A percentile compares a stretch with the other conserved stretches of the same genome.
These are phyloP conservation scores for Angomonas deanei DNA, from an alignment of 208 protist species.

Conservation along the genomic window DNA sequence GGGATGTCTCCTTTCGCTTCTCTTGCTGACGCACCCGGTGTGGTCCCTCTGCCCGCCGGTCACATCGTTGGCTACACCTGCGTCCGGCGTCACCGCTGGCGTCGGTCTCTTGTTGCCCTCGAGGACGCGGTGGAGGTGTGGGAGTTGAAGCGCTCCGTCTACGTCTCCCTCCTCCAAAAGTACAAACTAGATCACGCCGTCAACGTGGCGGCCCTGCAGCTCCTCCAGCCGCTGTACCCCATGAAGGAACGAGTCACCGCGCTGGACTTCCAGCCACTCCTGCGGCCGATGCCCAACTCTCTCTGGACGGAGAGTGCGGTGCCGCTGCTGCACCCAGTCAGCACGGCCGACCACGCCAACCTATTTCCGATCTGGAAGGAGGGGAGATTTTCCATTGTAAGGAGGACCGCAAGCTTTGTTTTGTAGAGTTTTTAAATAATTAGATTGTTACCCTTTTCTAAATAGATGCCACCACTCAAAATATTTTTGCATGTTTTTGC, in stretches of 20 bases:
- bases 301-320: conserved; percentile 59
- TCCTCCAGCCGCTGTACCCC: conserved; percentile 62
- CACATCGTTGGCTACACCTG: conserved; percentile 77
- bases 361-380: conserved; percentile 68
- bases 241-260: conserved; percentile 23
- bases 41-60: conserved; percentile 33
- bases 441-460: too few relatives aligned
- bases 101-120: conserved; percentile 46
- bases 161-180: conserved; percentile 56
- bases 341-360: conserved; percentile 12
- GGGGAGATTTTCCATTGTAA: conserved; percentile 51
- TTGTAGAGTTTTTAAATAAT: not conserved
- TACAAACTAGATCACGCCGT: conserved; percentile 44
- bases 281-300: conserved; percentile 59
- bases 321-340: conserved; percentile 64
- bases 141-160: conserved; percentile 47
- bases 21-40: not conserved
- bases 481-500: too few relatives aligned
- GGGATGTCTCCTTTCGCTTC: not conserved
- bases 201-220: conserved; percentile 49
- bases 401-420: too few relatives aligned
- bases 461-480: too few relatives aligned
- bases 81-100: conserved; percentile 69
- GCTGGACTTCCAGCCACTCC: conserved; percentile 69
- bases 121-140: conserved; percentile 70